phyloP scores from a whole-genome alignment of 352 stramenopile species.

The Pythium guiyangense region DNA sequence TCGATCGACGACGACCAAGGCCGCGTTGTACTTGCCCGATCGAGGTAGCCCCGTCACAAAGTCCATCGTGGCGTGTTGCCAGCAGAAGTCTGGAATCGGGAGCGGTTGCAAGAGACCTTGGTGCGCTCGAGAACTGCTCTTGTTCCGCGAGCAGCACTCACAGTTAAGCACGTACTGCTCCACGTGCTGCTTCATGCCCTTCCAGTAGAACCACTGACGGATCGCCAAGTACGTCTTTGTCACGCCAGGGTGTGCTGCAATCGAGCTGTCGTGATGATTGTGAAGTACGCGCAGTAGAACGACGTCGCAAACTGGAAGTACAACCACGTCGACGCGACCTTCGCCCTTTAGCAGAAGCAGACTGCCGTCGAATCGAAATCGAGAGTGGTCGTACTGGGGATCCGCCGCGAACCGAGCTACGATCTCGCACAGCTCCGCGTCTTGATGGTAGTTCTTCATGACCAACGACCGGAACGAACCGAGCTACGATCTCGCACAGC shows the following conservation, averaged over 20 bases:
- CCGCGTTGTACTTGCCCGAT: not conserved
- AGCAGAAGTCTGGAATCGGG: not conserved
- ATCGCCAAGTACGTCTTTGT: not conserved
- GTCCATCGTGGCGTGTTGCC: not conserved
- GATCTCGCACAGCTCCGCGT: no score
- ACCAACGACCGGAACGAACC: no score
- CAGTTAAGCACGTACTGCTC: not conserved
- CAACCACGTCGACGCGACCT: no score
- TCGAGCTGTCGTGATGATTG: no score
- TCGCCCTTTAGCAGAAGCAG: no score
- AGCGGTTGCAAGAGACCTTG: not conserved
- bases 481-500: no score
- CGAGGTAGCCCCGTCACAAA: not conserved
- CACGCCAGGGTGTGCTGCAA: not conserved
- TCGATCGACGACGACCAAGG: not conserved
- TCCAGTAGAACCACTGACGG: not conserved
- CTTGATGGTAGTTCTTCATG: not conserved
- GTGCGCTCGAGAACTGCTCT: not conserved
- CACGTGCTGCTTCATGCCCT: not conserved
- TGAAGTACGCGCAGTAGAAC: no score
- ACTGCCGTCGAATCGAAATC: no score
- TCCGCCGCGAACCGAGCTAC: no score
- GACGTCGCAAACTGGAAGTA: no score
- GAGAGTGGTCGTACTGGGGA: no score
- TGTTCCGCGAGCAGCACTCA: not conserved